Conservation (phyloP, 352 stramenopile genomes). For the Thraustochytrium aureum region DNA sequence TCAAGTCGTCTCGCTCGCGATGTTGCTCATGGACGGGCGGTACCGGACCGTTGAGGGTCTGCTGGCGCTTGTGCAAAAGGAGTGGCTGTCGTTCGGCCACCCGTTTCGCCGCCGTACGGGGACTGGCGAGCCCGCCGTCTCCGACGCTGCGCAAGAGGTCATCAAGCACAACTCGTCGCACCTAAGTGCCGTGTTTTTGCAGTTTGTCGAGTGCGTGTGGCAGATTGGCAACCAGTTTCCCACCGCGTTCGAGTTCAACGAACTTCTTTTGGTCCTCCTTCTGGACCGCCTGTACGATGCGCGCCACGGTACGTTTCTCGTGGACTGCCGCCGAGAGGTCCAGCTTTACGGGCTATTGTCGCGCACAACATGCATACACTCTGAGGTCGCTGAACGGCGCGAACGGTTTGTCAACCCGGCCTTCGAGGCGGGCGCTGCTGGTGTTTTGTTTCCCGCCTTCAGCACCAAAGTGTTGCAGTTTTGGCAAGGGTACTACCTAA, state of each 20-base stretch:
- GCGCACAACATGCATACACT: background rate
- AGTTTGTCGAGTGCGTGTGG: constrained; percentile 98
- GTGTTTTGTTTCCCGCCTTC: constrained; percentile 25
- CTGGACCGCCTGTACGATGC: constrained; percentile 39
- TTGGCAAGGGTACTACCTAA: constrained; percentile 30
- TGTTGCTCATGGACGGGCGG: constrained; percentile 98
- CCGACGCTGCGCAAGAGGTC: constrained; percentile 81
- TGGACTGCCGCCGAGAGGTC: constrained; percentile 23
- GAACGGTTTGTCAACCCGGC: background rate
- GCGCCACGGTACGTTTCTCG: constrained; percentile 33
- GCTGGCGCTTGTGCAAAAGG: constrained; percentile 95
- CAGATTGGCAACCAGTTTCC: constrained; percentile 95
- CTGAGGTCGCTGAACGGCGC: background rate
- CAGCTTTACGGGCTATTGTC: background rate
- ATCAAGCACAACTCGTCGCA: constrained; percentile 59
- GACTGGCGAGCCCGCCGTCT: constrained; percentile 67
- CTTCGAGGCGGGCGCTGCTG: constrained; percentile 6
- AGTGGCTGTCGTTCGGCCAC: constrained; percentile 96
- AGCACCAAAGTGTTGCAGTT: constrained; percentile 47
- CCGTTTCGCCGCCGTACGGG: constrained; percentile 92
- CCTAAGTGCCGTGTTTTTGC: constrained; percentile 95
- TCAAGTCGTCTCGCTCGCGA: constrained; percentile 90
- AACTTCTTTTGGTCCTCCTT: constrained; percentile 66
- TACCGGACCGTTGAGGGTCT: constrained; percentile 97
- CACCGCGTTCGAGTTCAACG: constrained; percentile 96